Base-by-base conservation (phyloP, 495 filamentous ascomycete species). In the Lophium mytilinum region DNA sequence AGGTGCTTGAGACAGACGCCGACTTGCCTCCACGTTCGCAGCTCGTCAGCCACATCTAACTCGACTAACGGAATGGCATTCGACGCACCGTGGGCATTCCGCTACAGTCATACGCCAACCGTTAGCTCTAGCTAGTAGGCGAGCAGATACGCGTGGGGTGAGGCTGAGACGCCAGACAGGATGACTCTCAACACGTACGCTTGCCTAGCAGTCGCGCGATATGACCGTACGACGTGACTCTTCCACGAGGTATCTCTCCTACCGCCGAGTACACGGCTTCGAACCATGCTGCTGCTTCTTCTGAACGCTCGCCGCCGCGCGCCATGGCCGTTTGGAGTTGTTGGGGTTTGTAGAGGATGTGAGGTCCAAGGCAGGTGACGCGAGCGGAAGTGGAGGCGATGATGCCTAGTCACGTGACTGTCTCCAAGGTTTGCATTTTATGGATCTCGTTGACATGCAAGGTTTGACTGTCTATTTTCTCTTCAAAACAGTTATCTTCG, bases 1-100 rank as follows among this genome's bases (percentile, higher is more conserved):
- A 97, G 83, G 62, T 93, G 84, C 67, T 95, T 96, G 1, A 96
- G 80, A 64, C 84, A 89, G 30, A 91, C 75, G 24, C 92, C 91
- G 33, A 97, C 91, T 72, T 96, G 90, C 30, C 89, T 66, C 9
- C 47, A 45, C 59, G 30, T 46, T 35, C 9, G 40, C 57, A 11
- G 9, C 19, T 42, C 47, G 19, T 56, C 33, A 55, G 47, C 17
- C 39, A 15, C 36, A 42, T 61, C 2, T 19, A 39, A 55, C 59
- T n/a, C n/a, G 21, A 57, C 41, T 51, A 15, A 43, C 24, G 24
- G 24, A 30, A 30, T 30, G 6, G 24, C 2, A 3, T 10, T 18
- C 14, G 17, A 52, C 50, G 62, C 24, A 75, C 71, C 72, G 61
- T 59, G 72, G 72, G 63, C 71, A 66, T 67, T 73, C 58, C 17